Evolutionary conservation across 2,329 filamentous ascomycete genomes (phyloP), one percentile per base, ranked within the genome.

Genomic region (Neonectria punicea): DNA sequence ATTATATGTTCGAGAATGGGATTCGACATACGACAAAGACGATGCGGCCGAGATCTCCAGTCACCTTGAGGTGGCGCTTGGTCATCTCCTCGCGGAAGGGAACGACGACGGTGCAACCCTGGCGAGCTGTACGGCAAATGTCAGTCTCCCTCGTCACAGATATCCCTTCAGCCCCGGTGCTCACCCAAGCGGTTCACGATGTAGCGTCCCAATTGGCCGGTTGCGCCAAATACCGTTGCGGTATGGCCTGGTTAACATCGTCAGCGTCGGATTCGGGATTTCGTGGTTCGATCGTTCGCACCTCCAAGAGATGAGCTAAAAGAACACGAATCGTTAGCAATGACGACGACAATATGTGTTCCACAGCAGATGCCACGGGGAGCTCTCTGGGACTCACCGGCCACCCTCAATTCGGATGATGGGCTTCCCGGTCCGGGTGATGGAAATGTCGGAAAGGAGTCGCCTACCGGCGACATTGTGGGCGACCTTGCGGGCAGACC

Each of bases 31-130:
- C 92, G 75, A 97, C 86, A 81, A 99, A 98, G 74, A 92, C 85
- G 61, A 99, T 88, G 74, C 93, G 89, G 68, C 96, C 96, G 66
- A 99, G 86, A 81, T 99, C 96, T 82, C 96, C 96, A n/a, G 93
- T 87, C 64, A 97, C 90, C 84, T 98, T 98, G 77, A 99, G 85
- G 84, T 98, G 95, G 74, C 96, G 91, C 87, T 98, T 98, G 74
- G 92, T 86, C 94, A 98, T 98, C 82, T 98, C 96, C 85, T 99
- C 96, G 50, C 96, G 91, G 86, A 89, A 99, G 54, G 96, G 96
- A 65, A 98, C 82, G 65, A 99, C 89, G 44, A 99, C 96, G 43
- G 92, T 97, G 82, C 93, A 97, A 90, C 96, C 96, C 83, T 94
- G 90, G 69, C 93, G 91, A 74, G 96, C 95, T 97, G 55, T 39